These are phyloP conservation scores for Glaciozyma antarctica DNA, from an alignment of 768 basidiomycete species.

Conservation along the genomic window DNA sequence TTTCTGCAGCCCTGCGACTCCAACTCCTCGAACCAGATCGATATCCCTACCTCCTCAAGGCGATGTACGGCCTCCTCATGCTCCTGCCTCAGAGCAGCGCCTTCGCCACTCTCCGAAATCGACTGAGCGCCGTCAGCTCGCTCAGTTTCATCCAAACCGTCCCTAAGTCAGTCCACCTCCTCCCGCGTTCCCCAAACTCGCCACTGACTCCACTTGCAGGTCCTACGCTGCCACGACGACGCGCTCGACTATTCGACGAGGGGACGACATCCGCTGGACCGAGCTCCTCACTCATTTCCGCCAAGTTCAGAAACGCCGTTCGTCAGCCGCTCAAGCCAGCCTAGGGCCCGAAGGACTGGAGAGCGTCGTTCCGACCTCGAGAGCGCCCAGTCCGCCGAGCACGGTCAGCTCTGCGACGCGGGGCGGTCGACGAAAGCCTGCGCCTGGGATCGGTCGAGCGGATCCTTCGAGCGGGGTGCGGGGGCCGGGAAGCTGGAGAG, in stretches of 20 bases:
- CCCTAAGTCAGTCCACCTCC: conserved; percentile 40
- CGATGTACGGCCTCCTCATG: conserved; percentile 94
- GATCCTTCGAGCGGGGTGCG: not conserved
- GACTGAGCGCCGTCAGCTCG: conserved; percentile 88
- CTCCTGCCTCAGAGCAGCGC: conserved; percentile 92
- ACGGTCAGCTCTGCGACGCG: conserved; percentile 39
- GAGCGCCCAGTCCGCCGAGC: no score
- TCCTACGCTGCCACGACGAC: not conserved
- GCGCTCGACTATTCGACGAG: not conserved
- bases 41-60: conserved; percentile 94
- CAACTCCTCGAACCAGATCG: conserved; percentile 94
- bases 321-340: not conserved
- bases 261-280: conserved; percentile 92
- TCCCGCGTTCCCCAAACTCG: not conserved
- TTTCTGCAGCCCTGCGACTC: conserved; percentile 50
- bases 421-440: not conserved
- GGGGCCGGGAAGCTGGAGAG: not conserved
- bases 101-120: conserved; percentile 85
- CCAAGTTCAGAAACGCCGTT: conserved; percentile 51
- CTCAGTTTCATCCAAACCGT: conserved; percentile 86
- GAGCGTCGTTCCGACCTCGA: no score
- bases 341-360: no score
- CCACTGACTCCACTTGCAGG: not conserved
- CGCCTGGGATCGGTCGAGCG: not conserved
- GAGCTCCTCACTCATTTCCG: conserved; percentile 90